Base-by-base conservation (phyloP, 2,329 filamentous ascomycete species). In the Trichophyton mentagrophytes region DNA sequence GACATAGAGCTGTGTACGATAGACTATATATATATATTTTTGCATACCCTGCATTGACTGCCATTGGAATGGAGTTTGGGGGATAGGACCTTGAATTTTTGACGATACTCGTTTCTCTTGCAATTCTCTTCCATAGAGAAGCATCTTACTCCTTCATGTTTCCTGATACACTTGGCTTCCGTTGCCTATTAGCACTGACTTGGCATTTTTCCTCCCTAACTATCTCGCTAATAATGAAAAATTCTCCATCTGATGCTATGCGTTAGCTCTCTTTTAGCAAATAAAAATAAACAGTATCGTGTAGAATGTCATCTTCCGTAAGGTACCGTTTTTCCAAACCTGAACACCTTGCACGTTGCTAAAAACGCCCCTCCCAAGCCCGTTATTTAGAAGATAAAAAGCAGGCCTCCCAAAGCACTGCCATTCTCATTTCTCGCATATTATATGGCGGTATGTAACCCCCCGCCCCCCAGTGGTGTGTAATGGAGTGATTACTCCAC, bases 401-500 rank as follows among this genome's bases (percentile, higher is more conserved):
- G 1, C 17, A 6, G 15, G 30, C 15, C 13, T 33, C 30, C 49
- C 22, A 53, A 30, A 33, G n/a, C 11, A 25, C 25, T 27, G n/a
- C 15, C 2, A 15, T 55, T 33, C 9, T 38, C 27, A 20, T 38
- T 7, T 13, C 27, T 53, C 51, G 2, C 17, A 25, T 4, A 27
- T 51, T 49, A 49, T n/a, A 25, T n/a, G 7, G 15, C 17, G 13
- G 4, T 36, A 7, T n/a, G 9, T 53, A 11, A 13, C 46, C 33
- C 13, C 11, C 27, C 17, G 5, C 46, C 33, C 13, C 11, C 27
- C 17, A 9, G 27, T 30, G 33, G 9, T 13, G 33, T 22, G 30
- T 38, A 13, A 11, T 38, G 33, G 33, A 9, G 25, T 3, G 5
- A 20, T 65, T 61, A 76, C 66, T 76, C 74, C 1, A 74, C 74